phyloP scores from a whole-genome alignment of 257 asterid species.

The Echium plantagineum region DNA sequence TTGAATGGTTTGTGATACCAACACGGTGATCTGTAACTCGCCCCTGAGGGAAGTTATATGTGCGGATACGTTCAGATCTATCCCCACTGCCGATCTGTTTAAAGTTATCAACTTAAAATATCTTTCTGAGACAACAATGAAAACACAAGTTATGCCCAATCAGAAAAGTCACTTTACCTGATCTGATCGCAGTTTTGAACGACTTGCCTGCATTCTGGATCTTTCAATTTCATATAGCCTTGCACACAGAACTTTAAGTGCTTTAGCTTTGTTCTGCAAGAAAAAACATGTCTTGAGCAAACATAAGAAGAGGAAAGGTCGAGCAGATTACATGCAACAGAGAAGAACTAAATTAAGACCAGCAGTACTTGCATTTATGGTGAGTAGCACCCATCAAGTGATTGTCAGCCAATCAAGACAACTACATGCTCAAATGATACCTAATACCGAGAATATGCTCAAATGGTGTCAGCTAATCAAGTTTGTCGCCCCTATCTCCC shows the following conservation, averaged over 20 bases:
- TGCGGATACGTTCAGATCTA: constrained; percentile 95
- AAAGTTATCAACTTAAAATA: constrained; percentile 8
- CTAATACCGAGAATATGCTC: too few species aligned
- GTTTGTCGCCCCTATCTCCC: neutral
- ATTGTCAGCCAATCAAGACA: neutral
- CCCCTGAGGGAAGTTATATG: constrained; percentile 94
- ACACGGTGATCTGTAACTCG: constrained; percentile 96
- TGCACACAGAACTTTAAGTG: constrained; percentile 75
- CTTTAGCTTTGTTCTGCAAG: constrained; percentile 80
- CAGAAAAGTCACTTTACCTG: constrained; percentile 40
- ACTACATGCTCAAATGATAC: neutral
- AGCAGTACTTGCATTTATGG: too few species aligned
- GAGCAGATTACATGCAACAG: constrained; percentile 1
- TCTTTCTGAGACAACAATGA: neutral
- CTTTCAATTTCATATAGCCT: constrained; percentile 79
- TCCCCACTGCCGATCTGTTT: constrained; percentile 94
- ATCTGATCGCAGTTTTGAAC: constrained; percentile 71
- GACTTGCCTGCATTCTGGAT: constrained; percentile 43
- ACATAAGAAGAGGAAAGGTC: constrained; percentile 3
- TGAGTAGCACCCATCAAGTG: neutral
- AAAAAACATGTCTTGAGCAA: constrained; percentile 4
- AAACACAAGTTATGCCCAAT: constrained; percentile 3
- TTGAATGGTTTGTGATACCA: constrained; percentile 72
- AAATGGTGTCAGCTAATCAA: neutral
- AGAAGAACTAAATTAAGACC: neutral